Evolutionary conservation across 345 rosid genomes (phyloP), one percentile per base, ranked within the genome.

Genomic region (Brassica incana): DNA sequence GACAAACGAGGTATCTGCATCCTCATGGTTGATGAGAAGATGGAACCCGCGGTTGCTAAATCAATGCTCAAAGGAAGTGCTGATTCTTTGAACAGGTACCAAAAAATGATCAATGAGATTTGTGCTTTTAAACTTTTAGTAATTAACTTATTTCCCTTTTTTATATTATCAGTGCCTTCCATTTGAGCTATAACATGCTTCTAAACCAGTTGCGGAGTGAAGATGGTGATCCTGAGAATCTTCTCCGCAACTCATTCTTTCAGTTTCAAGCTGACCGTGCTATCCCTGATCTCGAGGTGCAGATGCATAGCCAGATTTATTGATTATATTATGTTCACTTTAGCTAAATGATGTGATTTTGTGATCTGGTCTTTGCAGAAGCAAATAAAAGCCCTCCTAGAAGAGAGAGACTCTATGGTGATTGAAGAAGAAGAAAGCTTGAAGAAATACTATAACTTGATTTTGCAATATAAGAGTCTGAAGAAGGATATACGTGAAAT

Each of bases 231-330:
- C 98, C 98, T 75, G 99, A 95, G 86, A 93, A 92, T 85, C 86
- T 95, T 88, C 91, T 95, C 29, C 94, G 98, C 35, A 87, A 95
- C 83, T 95, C 99, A 6, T 93, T 95, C 88, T 95, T 88, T 85
- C 99, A 95, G 85, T 95, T 95, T 81, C 99, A 95, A 87, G 96
- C 98, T 52, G 98, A 95, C 69, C 95, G 90, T 71, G 87, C 93
- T 59, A 88, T 95, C 63, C 99, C 99, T 77, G 93, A 86, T 82
- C 90, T 95, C 66, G 89, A 90, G 99, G 99, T 95, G 23, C 65
- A 18, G 71, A 60, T 77, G 29, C 68, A 62, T 52, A 56, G 30
- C 38, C 69, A 54, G 20, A 72, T 50, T 72, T 69, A 8, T 25
- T 59, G 33, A 12, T 56, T 60, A 30, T 40, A 33, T 65, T 8